Evolutionary conservation across 495 filamentous ascomycete genomes (phyloP).

Genomic region (Hypoxylon intermedium): DNA sequence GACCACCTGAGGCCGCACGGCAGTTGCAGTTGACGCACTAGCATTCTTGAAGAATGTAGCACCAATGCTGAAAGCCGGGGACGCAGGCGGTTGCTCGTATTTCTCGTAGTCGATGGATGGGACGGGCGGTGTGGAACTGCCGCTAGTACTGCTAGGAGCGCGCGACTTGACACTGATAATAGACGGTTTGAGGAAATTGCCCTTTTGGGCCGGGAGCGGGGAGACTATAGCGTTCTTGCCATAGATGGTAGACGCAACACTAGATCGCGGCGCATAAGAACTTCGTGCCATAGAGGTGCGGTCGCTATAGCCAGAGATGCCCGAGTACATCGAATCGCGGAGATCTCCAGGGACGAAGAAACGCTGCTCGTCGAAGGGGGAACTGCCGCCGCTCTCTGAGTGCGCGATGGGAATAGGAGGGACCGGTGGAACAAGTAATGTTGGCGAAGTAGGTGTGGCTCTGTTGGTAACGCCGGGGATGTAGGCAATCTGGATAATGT

Average conservation of each 20-base stretch:
- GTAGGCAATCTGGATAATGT: conserved; percentile 99
- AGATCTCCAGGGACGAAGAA: conserved; percentile 95
- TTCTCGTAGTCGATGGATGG: conserved; percentile 62
- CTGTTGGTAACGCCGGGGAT: conserved; percentile 97
- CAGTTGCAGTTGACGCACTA: conserved; percentile 59
- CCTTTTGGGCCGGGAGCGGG: conserved; percentile 81
- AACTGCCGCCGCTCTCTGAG: conserved; percentile 62
- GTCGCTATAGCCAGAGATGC: conserved; percentile 67
- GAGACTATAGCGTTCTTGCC: conserved; percentile 82
- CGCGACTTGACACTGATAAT: conserved; percentile 86
- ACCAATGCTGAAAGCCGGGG: conserved; percentile 67
- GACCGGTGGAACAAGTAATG: conserved; percentile 86
- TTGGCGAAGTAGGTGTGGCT: conserved; percentile 80
- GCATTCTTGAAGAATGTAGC: conserved; percentile 70
- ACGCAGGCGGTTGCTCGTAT: conserved; percentile 52
- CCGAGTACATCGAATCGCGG: conserved; percentile 83
- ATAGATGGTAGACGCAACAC: conserved; percentile 91
- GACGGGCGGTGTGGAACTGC: conserved; percentile 60
- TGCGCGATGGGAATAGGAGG: conserved; percentile 83
- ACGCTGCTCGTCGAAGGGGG: conserved; percentile 75
- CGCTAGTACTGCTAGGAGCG: conserved; percentile 52
- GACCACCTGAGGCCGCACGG: conserved; percentile 60
- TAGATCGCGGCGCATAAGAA: conserved; percentile 73
- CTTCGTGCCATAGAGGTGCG: conserved; percentile 70
- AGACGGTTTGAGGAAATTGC: conserved; percentile 82